phyloP scores from a whole-genome alignment of 1,284 basidiomycete genomes.

The Paramarasmius palmivorus region DNA sequence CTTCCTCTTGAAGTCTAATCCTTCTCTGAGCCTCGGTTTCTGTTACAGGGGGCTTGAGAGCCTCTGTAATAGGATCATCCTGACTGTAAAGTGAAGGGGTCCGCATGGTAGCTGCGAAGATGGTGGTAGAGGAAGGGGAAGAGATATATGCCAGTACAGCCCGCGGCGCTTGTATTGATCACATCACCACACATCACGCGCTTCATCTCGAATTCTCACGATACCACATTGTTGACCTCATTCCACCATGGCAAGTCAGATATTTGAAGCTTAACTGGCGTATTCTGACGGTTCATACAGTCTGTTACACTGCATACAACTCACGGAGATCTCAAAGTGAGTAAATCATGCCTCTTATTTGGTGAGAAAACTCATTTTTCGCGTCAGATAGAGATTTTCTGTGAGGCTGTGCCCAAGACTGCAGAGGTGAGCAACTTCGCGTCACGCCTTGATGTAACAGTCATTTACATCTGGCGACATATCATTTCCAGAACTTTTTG shows the following conservation, averaged over 20 bases:
- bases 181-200: not conserved
- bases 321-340: conserved; percentile 92
- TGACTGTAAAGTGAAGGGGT: conserved; percentile 68
- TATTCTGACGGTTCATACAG: conserved; percentile 38
- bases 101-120: conserved; percentile 40
- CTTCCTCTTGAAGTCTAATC: conserved; percentile 59
- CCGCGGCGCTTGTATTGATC: conserved; percentile 12
- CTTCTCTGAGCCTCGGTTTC: conserved; percentile 67
- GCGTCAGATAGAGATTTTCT: conserved; percentile 90
- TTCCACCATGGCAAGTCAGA: conserved; percentile 11
- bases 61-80: conserved; percentile 74
- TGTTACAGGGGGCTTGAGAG: conserved; percentile 61
- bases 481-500: conserved; percentile 83
- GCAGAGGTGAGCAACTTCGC: conserved; percentile 68
- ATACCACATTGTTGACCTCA: not conserved
- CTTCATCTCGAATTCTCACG: not conserved
- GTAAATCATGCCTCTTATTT: not conserved
- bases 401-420: conserved; percentile 91
- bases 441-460: conserved; percentile 5
- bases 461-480: conserved; percentile 5
- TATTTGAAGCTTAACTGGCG: conserved; percentile 14
- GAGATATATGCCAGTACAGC: conserved; percentile 19
- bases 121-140: conserved; percentile 32
- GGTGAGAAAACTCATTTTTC: conserved; percentile 2
- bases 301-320: conserved; percentile 95